A percentile compares a stretch with the other conserved stretches of the same genome.
These are phyloP conservation scores for Pistacia atlantica DNA, from an alignment of 345 rosid species.

Conservation along the genomic window DNA sequence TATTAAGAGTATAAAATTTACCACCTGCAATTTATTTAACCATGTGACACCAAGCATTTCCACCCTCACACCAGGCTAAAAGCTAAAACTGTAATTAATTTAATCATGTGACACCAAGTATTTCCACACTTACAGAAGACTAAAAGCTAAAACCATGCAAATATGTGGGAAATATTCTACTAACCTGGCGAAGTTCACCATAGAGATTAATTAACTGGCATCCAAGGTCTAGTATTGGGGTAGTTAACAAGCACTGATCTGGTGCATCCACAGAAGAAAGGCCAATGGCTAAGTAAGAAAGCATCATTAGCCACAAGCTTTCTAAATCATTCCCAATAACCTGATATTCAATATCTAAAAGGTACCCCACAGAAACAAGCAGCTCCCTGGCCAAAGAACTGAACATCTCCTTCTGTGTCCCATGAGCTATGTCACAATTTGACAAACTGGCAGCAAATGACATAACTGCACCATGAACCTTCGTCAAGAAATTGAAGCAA, in stretches of 20 bases:
- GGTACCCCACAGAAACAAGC: constrained; percentile 51
- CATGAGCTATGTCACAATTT: constrained; percentile 27
- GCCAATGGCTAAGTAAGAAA: constrained; percentile 56
- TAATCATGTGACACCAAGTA: constrained; percentile 1
- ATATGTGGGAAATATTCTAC: constrained; percentile 25
- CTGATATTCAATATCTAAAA: constrained; percentile 80
- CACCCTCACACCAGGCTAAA: background rate
- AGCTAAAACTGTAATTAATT: background rate
- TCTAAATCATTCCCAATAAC: constrained; percentile 67
- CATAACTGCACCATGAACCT: constrained; percentile 48
- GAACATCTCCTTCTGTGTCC: constrained; percentile 37
- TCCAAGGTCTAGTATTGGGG: constrained; percentile 52
- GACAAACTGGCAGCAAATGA: constrained; percentile 51
- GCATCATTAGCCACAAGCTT: constrained; percentile 63
- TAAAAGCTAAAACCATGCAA: background rate
- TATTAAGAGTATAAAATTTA: background rate
- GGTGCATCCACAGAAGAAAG: constrained; percentile 37
- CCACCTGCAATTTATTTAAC: background rate
- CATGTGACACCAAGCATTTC: background rate
- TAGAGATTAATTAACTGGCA: constrained; percentile 76
- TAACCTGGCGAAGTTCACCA: constrained; percentile 92
- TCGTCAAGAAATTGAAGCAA: constrained; percentile 67
- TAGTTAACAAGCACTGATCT: constrained; percentile 39
- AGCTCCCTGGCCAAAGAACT: constrained; percentile 61
- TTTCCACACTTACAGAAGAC: background rate